A percentile compares a stretch with the other conserved stretches of the same genome.
phyloP scores from a whole-genome alignment of 2,329 filamentous ascomycete genomes.

The Cercospora sojina region DNA sequence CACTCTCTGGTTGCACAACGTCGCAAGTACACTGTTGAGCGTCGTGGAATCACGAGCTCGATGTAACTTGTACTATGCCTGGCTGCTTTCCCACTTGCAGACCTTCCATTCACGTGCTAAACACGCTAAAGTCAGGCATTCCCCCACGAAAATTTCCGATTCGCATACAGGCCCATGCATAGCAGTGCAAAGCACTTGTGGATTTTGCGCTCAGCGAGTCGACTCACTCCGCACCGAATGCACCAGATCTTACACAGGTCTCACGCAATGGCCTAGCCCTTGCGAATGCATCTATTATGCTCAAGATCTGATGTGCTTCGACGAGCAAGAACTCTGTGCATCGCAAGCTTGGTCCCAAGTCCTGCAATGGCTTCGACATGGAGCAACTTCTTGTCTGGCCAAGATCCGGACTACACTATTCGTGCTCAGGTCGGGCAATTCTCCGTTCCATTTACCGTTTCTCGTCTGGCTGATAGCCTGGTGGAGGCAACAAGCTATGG shows the following conservation, averaged over 20 bases:
- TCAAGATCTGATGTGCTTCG: conserved; percentile 11
- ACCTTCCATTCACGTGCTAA: background rate
- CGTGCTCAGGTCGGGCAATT: conserved; percentile 6
- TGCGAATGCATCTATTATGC: conserved; percentile 10
- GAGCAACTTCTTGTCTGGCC: conserved; percentile 3
- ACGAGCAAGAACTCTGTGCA: conserved; percentile 10
- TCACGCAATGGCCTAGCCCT: conserved; percentile 1
- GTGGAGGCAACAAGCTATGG: background rate
- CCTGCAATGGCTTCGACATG: conserved; percentile 12
- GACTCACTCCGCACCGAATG: conserved; percentile 5
- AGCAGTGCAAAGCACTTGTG: conserved; percentile 3
- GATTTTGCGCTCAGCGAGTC: conserved; percentile 3
- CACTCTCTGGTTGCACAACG: background rate
- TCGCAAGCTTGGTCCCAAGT: conserved; percentile 8
- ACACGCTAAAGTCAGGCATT: background rate
- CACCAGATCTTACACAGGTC: conserved; percentile 5
- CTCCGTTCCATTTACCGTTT: conserved; percentile 3
- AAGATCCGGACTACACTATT: conserved; percentile 8
- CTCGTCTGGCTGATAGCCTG: conserved; percentile 5
- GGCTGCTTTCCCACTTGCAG: background rate
- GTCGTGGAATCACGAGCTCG: background rate
- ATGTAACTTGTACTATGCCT: background rate
- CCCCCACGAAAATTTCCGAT: background rate
- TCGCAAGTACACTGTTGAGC: background rate
- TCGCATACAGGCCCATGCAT: background rate